These are phyloP conservation scores for Russula emetica DNA, from an alignment of 768 basidiomycete genomes.

Conservation along the genomic window DNA sequence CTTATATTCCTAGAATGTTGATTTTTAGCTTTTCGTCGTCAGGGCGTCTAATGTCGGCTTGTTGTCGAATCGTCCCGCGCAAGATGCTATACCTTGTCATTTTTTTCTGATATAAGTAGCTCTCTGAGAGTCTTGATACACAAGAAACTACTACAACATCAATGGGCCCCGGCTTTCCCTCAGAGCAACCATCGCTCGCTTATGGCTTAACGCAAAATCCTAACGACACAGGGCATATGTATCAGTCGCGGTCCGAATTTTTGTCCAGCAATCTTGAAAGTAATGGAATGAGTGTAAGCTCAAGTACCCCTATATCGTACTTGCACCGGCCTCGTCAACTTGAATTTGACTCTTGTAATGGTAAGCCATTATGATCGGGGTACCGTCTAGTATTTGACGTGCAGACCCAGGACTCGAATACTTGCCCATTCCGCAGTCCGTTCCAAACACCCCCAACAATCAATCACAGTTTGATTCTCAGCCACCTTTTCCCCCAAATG, in stretches of 20 bases:
- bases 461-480: no score
- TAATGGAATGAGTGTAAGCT: neutral
- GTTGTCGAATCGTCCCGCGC: neutral
- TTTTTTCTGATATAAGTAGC: conserved; percentile 1
- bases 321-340: neutral
- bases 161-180: neutral
- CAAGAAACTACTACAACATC: neutral
- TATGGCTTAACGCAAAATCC: neutral
- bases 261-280: no score
- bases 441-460: neutral
- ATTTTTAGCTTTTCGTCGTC: neutral
- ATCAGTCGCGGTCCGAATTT: no score
- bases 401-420: neutral
- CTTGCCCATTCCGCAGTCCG: no score
- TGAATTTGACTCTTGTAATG: neutral
- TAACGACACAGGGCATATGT: no score
- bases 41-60: neutral
- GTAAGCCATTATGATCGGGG: neutral
- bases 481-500: neutral
- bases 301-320: neutral
- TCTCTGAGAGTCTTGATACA: neutral
- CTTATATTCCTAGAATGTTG: neutral
- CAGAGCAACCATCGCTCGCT: neutral
- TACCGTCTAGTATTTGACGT: neutral
- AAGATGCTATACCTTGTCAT: neutral